These are phyloP conservation scores for Amanita subjunquillea DNA, from an alignment of 768 basidiomycete genomes.

Conservation along the genomic window DNA sequence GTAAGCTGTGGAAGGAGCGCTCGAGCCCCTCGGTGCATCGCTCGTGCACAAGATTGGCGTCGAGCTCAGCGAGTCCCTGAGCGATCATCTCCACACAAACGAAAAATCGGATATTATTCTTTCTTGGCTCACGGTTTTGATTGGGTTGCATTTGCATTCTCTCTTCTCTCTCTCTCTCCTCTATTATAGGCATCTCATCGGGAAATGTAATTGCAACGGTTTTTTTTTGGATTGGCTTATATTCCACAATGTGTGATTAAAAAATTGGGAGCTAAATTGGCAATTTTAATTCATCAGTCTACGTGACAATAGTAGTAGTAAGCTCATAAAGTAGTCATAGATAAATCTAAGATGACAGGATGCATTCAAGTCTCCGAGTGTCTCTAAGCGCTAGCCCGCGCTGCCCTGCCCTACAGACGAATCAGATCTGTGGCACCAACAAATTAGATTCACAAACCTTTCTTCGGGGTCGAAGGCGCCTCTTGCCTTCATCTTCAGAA, in stretches of 20 bases:
- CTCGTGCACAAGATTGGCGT: conserved; percentile 65
- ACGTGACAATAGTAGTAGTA: background rate
- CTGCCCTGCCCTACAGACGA: conserved; percentile 6
- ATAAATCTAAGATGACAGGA: background rate
- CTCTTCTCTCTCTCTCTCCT: background rate
- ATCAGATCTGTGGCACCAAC: background rate
- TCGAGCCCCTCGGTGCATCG: conserved; percentile 57
- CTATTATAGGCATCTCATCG: background rate
- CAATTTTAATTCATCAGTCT: background rate
- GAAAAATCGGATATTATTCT: background rate
- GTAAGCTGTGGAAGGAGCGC: conserved; percentile 50
- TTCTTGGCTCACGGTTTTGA: no score
- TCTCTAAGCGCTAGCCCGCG: conserved; percentile 2
- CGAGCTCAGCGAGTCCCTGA: conserved; percentile 57
- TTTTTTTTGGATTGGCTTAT: background rate
- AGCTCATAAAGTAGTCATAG: conserved; percentile 1
- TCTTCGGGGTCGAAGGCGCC: conserved; percentile 9
- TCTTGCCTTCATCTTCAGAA: conserved; percentile 19
- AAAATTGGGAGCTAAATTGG: no score
- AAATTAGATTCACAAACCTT: conserved; percentile 5
- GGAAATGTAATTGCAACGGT: background rate
- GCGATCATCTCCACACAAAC: background rate
- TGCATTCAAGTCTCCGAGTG: background rate
- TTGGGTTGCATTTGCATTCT: background rate
- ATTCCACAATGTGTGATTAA: no score